These are phyloP conservation scores for Dryas drummondii DNA, from an alignment of 306 rosid species.

Conservation along the genomic window DNA sequence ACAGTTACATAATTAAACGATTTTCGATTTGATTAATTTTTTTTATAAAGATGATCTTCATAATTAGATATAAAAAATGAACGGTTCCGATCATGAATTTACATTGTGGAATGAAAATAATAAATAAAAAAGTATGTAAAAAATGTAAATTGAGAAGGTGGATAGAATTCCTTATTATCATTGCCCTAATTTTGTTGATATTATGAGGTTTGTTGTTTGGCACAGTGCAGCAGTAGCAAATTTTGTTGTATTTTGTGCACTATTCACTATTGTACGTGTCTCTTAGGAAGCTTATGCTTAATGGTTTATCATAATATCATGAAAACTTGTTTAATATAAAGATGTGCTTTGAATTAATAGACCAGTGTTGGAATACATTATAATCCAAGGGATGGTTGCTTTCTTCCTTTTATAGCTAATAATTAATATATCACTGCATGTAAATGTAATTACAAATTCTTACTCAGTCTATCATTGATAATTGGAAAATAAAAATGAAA, in stretches of 20 bases:
- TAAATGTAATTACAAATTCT: not conserved
- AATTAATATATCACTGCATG: not conserved
- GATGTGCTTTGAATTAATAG: not conserved
- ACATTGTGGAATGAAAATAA: too few relatives aligned
- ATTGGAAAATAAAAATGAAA: not conserved
- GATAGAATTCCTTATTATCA: conserved; percentile 14
- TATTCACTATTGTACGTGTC: not conserved
- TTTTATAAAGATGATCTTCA: too few relatives aligned
- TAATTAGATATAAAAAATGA: too few relatives aligned
- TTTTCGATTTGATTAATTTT: too few relatives aligned
- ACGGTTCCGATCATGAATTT: too few relatives aligned
- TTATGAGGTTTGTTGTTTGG: conserved; percentile 3
- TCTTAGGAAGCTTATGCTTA: conserved; percentile 4
- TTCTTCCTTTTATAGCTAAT: not conserved
- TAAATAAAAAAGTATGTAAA: too few relatives aligned
- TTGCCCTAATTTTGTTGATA: conserved; percentile 31
- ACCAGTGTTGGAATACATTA: not conserved
- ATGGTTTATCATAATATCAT: not conserved
- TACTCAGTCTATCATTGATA: not conserved
- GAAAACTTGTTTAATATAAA: not conserved
- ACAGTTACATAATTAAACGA: too few relatives aligned
- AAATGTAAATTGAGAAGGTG: too few relatives aligned
- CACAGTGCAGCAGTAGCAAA: conserved; percentile 4
- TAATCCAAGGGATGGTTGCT: not conserved
- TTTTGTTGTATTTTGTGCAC: conserved; percentile 9